Evolutionary conservation across 805 yeast genomes (phyloP).

Genomic region (Nakazawaea siamensis): DNA sequence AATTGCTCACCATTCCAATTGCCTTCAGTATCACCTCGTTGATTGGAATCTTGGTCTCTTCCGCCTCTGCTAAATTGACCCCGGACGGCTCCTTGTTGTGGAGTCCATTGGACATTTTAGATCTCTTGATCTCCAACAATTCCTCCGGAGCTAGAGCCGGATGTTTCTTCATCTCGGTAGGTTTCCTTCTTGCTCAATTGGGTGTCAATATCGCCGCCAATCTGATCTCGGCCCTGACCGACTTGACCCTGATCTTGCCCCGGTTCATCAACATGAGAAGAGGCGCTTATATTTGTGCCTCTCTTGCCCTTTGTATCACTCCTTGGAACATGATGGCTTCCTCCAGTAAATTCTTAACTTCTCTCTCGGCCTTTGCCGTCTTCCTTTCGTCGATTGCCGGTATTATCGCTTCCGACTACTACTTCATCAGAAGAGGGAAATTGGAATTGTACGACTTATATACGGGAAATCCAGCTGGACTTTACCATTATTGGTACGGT

Average conservation of each 20-base stretch:
- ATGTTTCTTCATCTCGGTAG: slow-evolving; percentile 64
- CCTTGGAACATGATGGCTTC: slow-evolving; percentile 78
- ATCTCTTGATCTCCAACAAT: slow-evolving; percentile 47
- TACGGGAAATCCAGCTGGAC: slow-evolving; percentile 29
- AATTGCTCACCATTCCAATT: slow-evolving; percentile 60
- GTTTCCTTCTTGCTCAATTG: slow-evolving; percentile 67
- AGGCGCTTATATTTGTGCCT: slow-evolving; percentile 74
- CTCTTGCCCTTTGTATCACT: slow-evolving; percentile 59
- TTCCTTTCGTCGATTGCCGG: slow-evolving; percentile 83
- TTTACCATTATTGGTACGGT: slow-evolving; percentile 62
- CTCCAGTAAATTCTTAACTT: slow-evolving; percentile 69
- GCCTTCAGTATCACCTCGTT: slow-evolving; percentile 76
- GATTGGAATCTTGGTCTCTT: slow-evolving; percentile 78
- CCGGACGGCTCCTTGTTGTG: slow-evolving; percentile 61
- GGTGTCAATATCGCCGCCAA: slow-evolving; percentile 74
- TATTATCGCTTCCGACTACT: slow-evolving; percentile 60
- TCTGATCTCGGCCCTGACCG: slow-evolving; percentile 66
- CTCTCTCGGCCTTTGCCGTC: slow-evolving; percentile 72
- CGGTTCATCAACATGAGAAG: slow-evolving; percentile 65
- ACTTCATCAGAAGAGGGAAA: slow-evolving; percentile 65
- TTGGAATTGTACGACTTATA: slow-evolving; percentile 60
- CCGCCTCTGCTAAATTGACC: slow-evolving; percentile 55
- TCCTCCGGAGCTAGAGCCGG: slow-evolving; percentile 66
- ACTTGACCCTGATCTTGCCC: slow-evolving; percentile 59
- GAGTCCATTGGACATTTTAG: slow-evolving; percentile 77